Evolutionary conservation across 2,329 filamentous ascomycete species (phyloP), one percentile per base, ranked within the genome.

Genomic region (Stemphylium lycopersici): DNA sequence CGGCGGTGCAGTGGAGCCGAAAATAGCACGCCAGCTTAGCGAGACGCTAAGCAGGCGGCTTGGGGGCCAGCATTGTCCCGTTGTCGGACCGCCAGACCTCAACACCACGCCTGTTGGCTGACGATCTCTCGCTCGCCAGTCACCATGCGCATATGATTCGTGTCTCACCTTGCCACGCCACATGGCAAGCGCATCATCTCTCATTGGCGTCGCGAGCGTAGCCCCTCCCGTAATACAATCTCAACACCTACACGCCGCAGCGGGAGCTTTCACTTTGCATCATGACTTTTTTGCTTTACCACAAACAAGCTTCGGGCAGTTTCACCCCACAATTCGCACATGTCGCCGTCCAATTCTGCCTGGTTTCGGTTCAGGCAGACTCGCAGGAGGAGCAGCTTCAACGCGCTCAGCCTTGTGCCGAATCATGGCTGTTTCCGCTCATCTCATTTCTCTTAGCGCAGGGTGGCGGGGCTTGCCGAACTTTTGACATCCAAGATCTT

Each of bases 401-500:
- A 59, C 59, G 56, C 63, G 48, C 53, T 62, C 65, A 62, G 61
- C 63, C 46, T 48, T 47, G 39, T 31, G 16, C 54, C 53, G 51
- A 62, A 61, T 63, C 58, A 55, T 52, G 47, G 45, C 39, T 36
- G 38, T 40, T 52, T 54, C 53, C 47, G 56, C 56, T 59, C 59
- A 64, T 58, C 56, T 68, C 59, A 55, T 60, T 53, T 63, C 50
- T 43, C 53, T 66, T 66, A 71, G 68, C 65, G 68, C 60, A 65
- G 49, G 26, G 66, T 68, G 68, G 68, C 67, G 65, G 58, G 65
- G 66, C 61, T 52, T 53, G 58, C 62, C 60, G 60, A 52, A 59
- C 44, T 39, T 55, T 46, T 48, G 26, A 47, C 43, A 37, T 52
- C 22, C 40, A 29, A 48, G 45, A 53, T 59, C 52, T 36, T 48